Evolutionary conservation across 2,329 filamentous ascomycete genomes (phyloP), one percentile per base, ranked within the genome.

Genomic region (Eutypa lata): DNA sequence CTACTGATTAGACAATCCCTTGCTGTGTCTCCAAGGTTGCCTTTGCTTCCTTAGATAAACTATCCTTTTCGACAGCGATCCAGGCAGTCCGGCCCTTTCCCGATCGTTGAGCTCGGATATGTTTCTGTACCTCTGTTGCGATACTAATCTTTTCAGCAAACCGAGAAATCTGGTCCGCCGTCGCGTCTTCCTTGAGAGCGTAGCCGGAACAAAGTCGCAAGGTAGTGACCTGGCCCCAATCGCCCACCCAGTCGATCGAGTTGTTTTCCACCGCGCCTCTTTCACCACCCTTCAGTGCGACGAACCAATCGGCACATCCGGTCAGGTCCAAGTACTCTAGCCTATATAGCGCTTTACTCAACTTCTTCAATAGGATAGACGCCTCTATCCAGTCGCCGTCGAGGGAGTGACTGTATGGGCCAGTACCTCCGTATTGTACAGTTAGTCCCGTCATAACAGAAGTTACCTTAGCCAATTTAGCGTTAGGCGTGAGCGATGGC

Each of bases 301-400:
- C 69, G 53, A 75, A 73, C 84, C 84, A 87, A 16, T 74, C 65
- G 0, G 67, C 69, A 57, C 84, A 87, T 1, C 83, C 84, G 0
- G 80, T 84, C 38, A 87, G 66, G 61, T 86, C 82, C 7, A 87
- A 71, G 48, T 81, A 83, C 63, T 86, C 82, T 2, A 87, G 73
- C 18, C 77, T 68, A 61, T 86, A 86, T 7, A 84, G 69, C 19
- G 68, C 70, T 55, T 72, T 75, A 65, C 80, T 81, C 13, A 87
- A 68, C 55, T 77, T 75, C 48, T 77, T 76, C 47, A 87, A 67
- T 2, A 86, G 67, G 18, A 81, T 65, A 5, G 84, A 74, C 0
- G 82, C 80, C 64, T 86, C 83, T 24, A 74, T 75, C 78, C 79
- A 86, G 66, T 86, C 82, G 37, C 76, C 69, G 57, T 85, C 82